A percentile compares a stretch with the other conserved stretches of the same genome.
Conservation (phyloP, 2,329 filamentous ascomycete genomes). For the Aureobasidium lini region DNA sequence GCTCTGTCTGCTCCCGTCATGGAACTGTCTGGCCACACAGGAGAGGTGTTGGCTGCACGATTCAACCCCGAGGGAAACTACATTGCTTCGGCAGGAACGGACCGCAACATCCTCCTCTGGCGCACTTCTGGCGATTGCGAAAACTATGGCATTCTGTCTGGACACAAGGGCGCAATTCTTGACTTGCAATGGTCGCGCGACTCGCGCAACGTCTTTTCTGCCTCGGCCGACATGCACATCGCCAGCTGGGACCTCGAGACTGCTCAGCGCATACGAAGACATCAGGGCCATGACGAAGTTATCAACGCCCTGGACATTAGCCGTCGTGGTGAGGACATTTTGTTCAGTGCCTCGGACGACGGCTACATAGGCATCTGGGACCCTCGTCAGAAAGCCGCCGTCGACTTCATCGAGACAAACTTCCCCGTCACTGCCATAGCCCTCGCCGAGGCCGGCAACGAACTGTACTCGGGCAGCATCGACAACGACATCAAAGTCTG, state of each 20-base stretch:
- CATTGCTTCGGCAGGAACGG: slow-evolving; percentile 93
- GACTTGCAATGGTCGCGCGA: slow-evolving; percentile 97
- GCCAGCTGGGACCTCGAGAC: slow-evolving; percentile 94
- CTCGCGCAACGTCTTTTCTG: slow-evolving; percentile 81
- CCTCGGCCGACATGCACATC: slow-evolving; percentile 86
- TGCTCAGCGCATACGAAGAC: slow-evolving; percentile 83
- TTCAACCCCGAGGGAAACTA: slow-evolving; percentile 84
- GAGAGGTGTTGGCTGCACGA: slow-evolving; percentile 82
- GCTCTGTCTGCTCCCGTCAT: slow-evolving; percentile 84
- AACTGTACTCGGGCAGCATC: slow-evolving; percentile 89
- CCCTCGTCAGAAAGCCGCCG: slow-evolving; percentile 78
- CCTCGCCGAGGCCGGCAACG: slow-evolving; percentile 88
- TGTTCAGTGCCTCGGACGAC: slow-evolving; percentile 90
- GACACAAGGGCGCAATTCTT: slow-evolving; percentile 83
- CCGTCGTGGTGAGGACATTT: slow-evolving; percentile 79
- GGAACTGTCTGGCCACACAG: slow-evolving; percentile 71
- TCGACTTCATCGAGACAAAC: slow-evolving; percentile 81
- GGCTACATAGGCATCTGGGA: slow-evolving; percentile 95
- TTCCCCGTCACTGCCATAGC: slow-evolving; percentile 89
- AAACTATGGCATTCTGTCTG: slow-evolving; percentile 83
- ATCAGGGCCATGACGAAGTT: slow-evolving; percentile 91
- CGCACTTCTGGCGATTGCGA: slow-evolving; percentile 85
- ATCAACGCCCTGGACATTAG: slow-evolving; percentile 87
- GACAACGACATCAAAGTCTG: slow-evolving; percentile 97
- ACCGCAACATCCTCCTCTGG: slow-evolving; percentile 89